phyloP scores from a whole-genome alignment of 2,329 filamentous ascomycete species.

The Didymella keratinophila region DNA sequence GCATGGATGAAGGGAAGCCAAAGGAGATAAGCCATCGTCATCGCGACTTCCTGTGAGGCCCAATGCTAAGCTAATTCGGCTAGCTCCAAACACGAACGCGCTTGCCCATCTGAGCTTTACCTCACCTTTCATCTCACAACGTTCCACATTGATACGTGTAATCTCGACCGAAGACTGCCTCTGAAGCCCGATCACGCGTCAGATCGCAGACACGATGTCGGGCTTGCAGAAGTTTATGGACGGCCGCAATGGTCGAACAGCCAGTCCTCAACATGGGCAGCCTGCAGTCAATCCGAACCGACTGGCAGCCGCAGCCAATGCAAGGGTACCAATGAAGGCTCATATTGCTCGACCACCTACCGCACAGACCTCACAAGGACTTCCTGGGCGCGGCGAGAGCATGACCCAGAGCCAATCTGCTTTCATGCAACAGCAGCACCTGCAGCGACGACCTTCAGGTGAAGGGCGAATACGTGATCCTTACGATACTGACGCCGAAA shows the following conservation, averaged over 20 bases:
- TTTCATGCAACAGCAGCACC: slow-evolving; percentile 26
- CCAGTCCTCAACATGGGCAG: slow-evolving; percentile 9
- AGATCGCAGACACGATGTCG: not conserved
- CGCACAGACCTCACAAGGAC: slow-evolving; percentile 5
- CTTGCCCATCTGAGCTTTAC: slow-evolving; percentile 37
- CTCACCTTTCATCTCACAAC: slow-evolving; percentile 24
- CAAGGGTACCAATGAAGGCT: slow-evolving; percentile 29
- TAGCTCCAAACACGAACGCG: slow-evolving; percentile 35
- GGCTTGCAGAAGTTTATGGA: slow-evolving; percentile 36
- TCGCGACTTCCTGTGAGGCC: slow-evolving; percentile 20
- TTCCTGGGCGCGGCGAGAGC: slow-evolving; percentile 18
- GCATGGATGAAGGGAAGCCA: slow-evolving; percentile 29
- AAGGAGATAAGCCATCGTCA: slow-evolving; percentile 45
- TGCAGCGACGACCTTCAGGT: slow-evolving; percentile 23
- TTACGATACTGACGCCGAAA: slow-evolving; percentile 51
- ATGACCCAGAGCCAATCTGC: slow-evolving; percentile 25
- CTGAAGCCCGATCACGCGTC: too few relatives aligned
- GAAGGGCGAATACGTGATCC: slow-evolving; percentile 31
- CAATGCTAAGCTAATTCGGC: slow-evolving; percentile 12
- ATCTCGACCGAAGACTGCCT: too few relatives aligned
- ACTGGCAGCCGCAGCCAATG: slow-evolving; percentile 30
- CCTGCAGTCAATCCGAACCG: slow-evolving; percentile 19
- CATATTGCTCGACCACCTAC: slow-evolving; percentile 23
- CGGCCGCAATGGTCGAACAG: slow-evolving; percentile 13
- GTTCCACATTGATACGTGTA: slow-evolving; percentile 19